Base-by-base conservation (phyloP, 2,329 filamentous ascomycete species). In the Zymoseptoria pseudotritici region DNA sequence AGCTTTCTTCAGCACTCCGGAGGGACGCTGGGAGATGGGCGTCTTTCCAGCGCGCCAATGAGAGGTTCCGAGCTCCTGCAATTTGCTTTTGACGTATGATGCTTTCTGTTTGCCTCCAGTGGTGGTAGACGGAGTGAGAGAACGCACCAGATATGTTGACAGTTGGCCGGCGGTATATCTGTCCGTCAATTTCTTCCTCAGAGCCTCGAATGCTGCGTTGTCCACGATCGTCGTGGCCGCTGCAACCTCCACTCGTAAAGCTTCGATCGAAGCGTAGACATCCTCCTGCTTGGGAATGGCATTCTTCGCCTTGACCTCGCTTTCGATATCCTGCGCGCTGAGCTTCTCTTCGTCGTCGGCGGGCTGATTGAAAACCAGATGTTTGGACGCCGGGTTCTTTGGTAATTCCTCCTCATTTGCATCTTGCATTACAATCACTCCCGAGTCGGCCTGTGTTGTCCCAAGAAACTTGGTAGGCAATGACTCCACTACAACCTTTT, bases 181-280 rank as follows among this genome's bases (percentile, higher is more conserved):
- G 4, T 64, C 56, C 13, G 64, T 29, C 20, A 72, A 59, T 29
- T 56, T 57, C 42, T 66, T 50, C 8, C 60, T 50, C 31, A 70
- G 60, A 13, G 42, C 36, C 2, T 67, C 55, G 31, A 65, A 70
- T 7, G 63, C 56, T 2, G 61, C n/a, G 11, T 66, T 46, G 5
- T 68, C 67, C 10, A 71, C 19, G n/a, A 68, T 56, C 1, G 63
- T 63, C 22, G 22, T 53, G 8, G 22, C 8, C 22, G 22, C 9
- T 24, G 52, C 19, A 11, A 54, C 54, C 7, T 65, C 26, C 17
- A 69, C 69, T 31, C 65, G 64, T 29, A 71, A 31, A 4, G 55
- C 58, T 7, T 71, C 67, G 20, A 72, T 71, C 6, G 69, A 70
- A 8, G 65, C 62, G 50, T 67, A 64, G 29, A 70, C 63, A 51